phyloP scores from a whole-genome alignment of 2,329 filamentous ascomycete species.

The Dactylonectria macrodidyma region DNA sequence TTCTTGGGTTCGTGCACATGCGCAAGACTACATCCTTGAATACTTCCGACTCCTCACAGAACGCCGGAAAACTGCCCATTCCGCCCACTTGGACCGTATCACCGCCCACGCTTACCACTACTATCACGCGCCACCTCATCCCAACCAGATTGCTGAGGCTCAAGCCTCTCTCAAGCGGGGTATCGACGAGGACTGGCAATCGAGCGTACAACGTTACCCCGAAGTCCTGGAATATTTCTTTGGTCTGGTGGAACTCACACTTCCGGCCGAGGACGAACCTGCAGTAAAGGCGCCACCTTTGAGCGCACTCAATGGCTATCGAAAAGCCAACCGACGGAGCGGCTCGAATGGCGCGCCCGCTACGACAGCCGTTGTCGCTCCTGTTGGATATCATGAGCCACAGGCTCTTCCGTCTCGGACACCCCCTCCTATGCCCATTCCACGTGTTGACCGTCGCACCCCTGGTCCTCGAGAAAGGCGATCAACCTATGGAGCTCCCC shows the following conservation, averaged over 20 bases:
- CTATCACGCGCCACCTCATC: slow-evolving; percentile 71
- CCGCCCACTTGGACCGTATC: slow-evolving; percentile 69
- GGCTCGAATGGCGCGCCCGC: slow-evolving; percentile 55
- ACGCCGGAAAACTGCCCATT: slow-evolving; percentile 71
- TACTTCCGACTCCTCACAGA: slow-evolving; percentile 75
- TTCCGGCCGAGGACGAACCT: slow-evolving; percentile 75
- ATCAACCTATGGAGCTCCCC: slow-evolving; percentile 40
- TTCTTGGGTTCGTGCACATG: slow-evolving; percentile 75
- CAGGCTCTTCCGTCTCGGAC: slow-evolving; percentile 45
- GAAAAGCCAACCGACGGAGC: slow-evolving; percentile 62
- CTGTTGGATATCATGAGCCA: slow-evolving; percentile 46
- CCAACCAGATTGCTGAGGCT: slow-evolving; percentile 74
- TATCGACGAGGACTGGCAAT: slow-evolving; percentile 85
- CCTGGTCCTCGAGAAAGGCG: slow-evolving; percentile 47
- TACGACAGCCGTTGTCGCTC: slow-evolving; percentile 42
- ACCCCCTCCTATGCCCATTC: slow-evolving; percentile 47
- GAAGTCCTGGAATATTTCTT: slow-evolving; percentile 89
- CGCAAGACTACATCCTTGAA: slow-evolving; percentile 77
- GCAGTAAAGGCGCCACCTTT: slow-evolving; percentile 73
- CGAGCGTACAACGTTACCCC: slow-evolving; percentile 82
- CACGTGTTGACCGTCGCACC: slow-evolving; percentile 45
- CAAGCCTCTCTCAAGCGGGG: slow-evolving; percentile 78
- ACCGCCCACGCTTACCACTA: slow-evolving; percentile 69
- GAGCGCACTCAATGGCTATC: slow-evolving; percentile 65
- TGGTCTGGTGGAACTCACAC: slow-evolving; percentile 75